Evolutionary conservation across 1,284 basidiomycete genomes (phyloP).

Genomic region (Phaffia rhodozyma): DNA sequence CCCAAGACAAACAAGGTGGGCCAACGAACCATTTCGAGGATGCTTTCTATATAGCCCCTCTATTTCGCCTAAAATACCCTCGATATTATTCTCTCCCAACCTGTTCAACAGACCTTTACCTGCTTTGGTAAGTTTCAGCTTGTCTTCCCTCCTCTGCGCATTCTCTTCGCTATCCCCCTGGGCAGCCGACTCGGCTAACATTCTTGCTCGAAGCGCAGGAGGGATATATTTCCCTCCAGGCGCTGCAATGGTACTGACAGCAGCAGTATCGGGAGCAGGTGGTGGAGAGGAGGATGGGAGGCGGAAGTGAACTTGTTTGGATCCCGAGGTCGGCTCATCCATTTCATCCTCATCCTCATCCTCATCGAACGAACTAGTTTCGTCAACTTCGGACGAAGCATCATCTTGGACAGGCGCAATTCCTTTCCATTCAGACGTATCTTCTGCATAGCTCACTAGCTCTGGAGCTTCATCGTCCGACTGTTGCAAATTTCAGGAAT

Average conservation of each 20-base stretch:
- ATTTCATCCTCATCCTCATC: slow-evolving; percentile 23
- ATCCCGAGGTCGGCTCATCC: slow-evolving; percentile 24
- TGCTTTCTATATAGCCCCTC: slow-evolving; percentile 68
- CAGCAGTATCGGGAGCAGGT: background rate
- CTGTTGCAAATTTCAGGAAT: background rate
- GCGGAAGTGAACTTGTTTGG: slow-evolving; percentile 8
- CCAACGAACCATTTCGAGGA: slow-evolving; percentile 58
- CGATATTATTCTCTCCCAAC: slow-evolving; percentile 83
- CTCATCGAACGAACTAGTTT: slow-evolving; percentile 20
- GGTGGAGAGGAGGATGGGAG: background rate
- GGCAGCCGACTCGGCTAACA: slow-evolving; percentile 29
- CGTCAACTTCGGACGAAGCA: slow-evolving; percentile 20
- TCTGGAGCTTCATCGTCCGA: slow-evolving; percentile 16
- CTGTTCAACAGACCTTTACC: slow-evolving; percentile 81
- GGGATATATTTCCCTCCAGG: slow-evolving; percentile 39
- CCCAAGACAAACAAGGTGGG: background rate
- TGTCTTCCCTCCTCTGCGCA: slow-evolving; percentile 41
- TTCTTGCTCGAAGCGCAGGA: slow-evolving; percentile 38
- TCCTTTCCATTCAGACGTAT: slow-evolving; percentile 7
- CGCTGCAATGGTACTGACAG: slow-evolving; percentile 16
- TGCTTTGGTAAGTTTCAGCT: slow-evolving; percentile 58
- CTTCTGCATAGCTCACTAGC: slow-evolving; percentile 17
- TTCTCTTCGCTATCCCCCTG: slow-evolving; percentile 19
- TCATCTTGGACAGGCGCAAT: slow-evolving; percentile 13
- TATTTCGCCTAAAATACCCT: slow-evolving; percentile 60